These are phyloP conservation scores for Aspergillus bertholletiae DNA, from an alignment of 495 filamentous ascomycete species.

Conservation along the genomic window DNA sequence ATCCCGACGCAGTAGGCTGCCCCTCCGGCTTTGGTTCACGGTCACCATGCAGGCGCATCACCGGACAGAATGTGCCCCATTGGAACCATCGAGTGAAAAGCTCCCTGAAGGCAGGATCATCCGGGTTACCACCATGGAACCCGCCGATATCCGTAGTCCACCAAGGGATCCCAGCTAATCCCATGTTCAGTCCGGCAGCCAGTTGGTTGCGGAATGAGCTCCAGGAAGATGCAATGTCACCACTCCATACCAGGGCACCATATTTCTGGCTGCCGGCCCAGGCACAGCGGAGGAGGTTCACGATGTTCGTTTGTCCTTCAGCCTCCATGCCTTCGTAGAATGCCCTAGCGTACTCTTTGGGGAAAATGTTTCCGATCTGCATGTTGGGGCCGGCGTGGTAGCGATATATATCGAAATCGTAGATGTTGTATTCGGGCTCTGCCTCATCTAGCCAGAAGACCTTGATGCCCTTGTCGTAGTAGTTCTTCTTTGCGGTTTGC, in stretches of 20 bases:
- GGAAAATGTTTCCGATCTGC: conserved; percentile 53
- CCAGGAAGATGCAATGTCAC: conserved; percentile 57
- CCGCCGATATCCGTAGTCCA: conserved; percentile 61
- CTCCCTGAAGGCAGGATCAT: conserved; percentile 50
- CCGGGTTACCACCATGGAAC: conserved; percentile 54
- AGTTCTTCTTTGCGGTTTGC: conserved; percentile 50
- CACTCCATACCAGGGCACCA: conserved; percentile 57
- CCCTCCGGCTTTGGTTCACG: conserved; percentile 48
- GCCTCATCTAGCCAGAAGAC: conserved; percentile 62
- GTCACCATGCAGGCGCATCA: conserved; percentile 57
- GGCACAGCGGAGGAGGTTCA: conserved; percentile 55
- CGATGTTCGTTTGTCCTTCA: conserved; percentile 45
- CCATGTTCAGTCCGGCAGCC: conserved; percentile 56
- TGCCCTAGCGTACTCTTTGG: conserved; percentile 48
- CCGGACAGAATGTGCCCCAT: conserved; percentile 58
- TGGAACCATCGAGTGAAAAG: conserved; percentile 61
- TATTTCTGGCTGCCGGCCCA: conserved; percentile 59
- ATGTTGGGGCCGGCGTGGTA: conserved; percentile 52
- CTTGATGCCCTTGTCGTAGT: conserved; percentile 54
- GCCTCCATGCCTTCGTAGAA: conserved; percentile 55
- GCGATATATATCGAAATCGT: conserved; percentile 58
- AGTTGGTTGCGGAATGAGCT: conserved; percentile 51
- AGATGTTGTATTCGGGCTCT: conserved; percentile 55
- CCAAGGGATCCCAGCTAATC: conserved; percentile 54
- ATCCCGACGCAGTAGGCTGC: conserved; percentile 37